Conservation (phyloP, 2,329 filamentous ascomycete species). For the Escovopsis sp. region DNA sequence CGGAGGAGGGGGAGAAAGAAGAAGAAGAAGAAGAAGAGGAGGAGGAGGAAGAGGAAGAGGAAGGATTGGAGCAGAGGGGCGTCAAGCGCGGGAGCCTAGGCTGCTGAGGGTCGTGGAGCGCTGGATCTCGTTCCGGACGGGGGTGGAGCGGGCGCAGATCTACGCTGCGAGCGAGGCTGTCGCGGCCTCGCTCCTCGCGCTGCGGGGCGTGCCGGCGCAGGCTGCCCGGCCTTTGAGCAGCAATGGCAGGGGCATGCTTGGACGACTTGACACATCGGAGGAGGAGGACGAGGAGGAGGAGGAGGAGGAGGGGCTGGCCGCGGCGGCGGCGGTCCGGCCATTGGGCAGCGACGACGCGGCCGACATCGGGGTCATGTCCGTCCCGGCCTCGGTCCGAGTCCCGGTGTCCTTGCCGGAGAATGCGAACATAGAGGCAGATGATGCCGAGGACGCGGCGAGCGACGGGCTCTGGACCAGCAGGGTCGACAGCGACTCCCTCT, state of each 20-base stretch:
- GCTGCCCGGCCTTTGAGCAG: too few species aligned
- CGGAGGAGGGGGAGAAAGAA: too few species aligned
- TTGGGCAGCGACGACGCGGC: too few species aligned
- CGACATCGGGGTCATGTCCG: too few species aligned
- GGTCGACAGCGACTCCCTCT: background rate
- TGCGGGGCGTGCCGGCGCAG: background rate
- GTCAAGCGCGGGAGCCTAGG: too few species aligned
- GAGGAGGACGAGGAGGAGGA: background rate
- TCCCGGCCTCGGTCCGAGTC: too few species aligned
- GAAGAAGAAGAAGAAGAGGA: background rate
- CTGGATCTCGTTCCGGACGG: constrained; percentile 23
- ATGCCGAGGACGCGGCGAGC: background rate
- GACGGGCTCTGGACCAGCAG: background rate
- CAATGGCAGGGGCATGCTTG: background rate
- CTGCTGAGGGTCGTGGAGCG: constrained; percentile 26
- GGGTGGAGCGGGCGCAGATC: background rate
- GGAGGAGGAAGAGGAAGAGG: background rate
- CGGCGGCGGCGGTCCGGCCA: too few species aligned
- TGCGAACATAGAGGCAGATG: background rate
- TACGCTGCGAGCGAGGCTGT: constrained; percentile 6
- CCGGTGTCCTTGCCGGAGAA: background rate
- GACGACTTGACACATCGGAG: background rate
- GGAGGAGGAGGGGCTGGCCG: background rate
- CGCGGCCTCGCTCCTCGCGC: constrained; percentile 3
- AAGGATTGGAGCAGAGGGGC: too few species aligned